Evolutionary conservation across 345 rosid genomes (phyloP), one percentile per base, ranked within the genome.

Genomic region (Kernera saxatilis): DNA sequence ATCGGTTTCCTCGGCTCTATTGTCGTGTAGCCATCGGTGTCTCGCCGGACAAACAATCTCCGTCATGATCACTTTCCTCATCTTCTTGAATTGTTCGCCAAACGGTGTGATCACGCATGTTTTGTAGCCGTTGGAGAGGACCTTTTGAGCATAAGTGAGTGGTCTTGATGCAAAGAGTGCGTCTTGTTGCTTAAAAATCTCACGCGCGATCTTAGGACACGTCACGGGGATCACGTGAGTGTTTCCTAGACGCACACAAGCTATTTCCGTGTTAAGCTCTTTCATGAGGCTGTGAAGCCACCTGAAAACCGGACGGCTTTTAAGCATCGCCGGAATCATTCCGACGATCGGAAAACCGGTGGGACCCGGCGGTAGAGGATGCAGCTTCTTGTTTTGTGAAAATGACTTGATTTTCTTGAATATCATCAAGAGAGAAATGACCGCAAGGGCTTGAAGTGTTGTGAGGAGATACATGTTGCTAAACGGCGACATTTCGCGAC

Each of bases 321-420:
- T 46, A 23, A 68, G 72, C 63, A 75, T 61, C 21, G 40, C 35
- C 12, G 77, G 80, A 6, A 82, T 9, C 68, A 43, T 72, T 1
- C 85, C 85, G 14, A 82, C 43, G 9, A 82, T 12, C 1, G 79
- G 85, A 60, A 77, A 82, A 12, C 79, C 77, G 5, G 18, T 60
- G 18, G 82, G 82, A 10, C 85, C 82, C 8, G 85, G 85, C 3
- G 82, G 85, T 19, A 76, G 82, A 18, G 76, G 80, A 33, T 25
- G 37, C 27, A 63, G 5, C 22, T 64, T 70, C 37, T 29, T 56
- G 41, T 65, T 32, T 30, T 50, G 41, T 37, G 25, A 54, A 33
- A 59, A 63, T 1, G 79, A 61, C 56, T 64, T 69, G 5, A 76
- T 23, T 64, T 41, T 56, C 55, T 76, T 76, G 46, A 62, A 23